Conservation (phyloP, 2,329 filamentous ascomycete genomes). For the Colletotrichum chlorophyti region DNA sequence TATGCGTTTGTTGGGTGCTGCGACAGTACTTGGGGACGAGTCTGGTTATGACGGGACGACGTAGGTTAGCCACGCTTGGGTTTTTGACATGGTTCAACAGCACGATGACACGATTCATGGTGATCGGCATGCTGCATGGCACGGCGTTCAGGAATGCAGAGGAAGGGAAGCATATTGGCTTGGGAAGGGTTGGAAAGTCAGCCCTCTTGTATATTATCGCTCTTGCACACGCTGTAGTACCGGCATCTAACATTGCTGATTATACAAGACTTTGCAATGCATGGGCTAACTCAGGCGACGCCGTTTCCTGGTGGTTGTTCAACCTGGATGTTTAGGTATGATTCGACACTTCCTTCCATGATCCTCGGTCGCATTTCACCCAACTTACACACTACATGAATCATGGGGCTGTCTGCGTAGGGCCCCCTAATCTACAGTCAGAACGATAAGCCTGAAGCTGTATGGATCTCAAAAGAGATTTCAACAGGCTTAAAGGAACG, state of each 20-base stretch:
- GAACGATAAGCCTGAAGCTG: too few relatives aligned
- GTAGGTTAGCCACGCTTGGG: conserved; percentile 12
- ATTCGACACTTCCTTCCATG: too few relatives aligned
- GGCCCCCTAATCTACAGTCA: too few relatives aligned
- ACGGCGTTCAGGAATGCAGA: conserved; percentile 36
- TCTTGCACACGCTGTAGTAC: neutral
- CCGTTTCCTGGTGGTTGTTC: too few relatives aligned
- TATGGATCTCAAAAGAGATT: too few relatives aligned
- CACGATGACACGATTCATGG: conserved; percentile 24
- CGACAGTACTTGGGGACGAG: conserved; percentile 7
- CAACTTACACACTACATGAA: too few relatives aligned
- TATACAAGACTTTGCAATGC: conserved; percentile 11
- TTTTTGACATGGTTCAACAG: conserved; percentile 23
- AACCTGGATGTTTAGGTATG: too few relatives aligned
- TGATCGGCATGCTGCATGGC: conserved; percentile 42
- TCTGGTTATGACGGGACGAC: conserved; percentile 18
- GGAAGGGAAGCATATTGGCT: conserved; percentile 23
- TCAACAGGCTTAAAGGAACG: neutral
- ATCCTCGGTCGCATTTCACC: too few relatives aligned
- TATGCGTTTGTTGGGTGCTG: conserved; percentile 7
- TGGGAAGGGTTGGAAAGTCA: conserved; percentile 6
- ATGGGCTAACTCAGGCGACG: too few relatives aligned
- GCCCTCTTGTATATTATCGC: conserved; percentile 20
- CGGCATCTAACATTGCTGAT: neutral
- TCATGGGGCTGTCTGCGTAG: too few relatives aligned